These are phyloP conservation scores for Endothia cerciana DNA, from an alignment of 2,329 filamentous ascomycete genomes.

Conservation along the genomic window DNA sequence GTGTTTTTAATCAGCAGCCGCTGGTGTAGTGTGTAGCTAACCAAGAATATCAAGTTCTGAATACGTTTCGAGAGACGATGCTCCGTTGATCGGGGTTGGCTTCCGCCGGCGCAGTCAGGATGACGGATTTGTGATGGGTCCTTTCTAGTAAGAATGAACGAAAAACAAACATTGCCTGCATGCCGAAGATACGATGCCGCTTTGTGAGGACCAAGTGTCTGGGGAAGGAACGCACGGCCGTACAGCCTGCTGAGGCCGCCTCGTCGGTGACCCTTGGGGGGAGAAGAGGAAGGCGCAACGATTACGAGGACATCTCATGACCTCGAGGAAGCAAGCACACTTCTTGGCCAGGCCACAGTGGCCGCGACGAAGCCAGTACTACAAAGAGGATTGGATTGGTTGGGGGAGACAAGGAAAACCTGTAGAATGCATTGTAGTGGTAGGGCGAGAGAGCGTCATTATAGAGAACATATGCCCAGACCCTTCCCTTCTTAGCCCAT, in stretches of 20 bases:
- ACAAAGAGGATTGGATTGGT: background rate
- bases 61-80: background rate
- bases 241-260: background rate
- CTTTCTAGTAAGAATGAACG: background rate
- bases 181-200: background rate
- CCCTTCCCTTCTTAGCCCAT: constrained; percentile 6
- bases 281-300: background rate
- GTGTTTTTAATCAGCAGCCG: background rate
- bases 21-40: background rate
- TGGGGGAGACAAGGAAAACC: background rate
- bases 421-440: constrained; percentile 17
- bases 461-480: constrained; percentile 13
- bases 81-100: background rate
- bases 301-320: background rate
- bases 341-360: background rate
- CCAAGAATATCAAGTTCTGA: background rate
- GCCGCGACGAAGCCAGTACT: background rate
- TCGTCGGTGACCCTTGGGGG: background rate
- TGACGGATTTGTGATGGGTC: background rate
- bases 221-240: background rate
- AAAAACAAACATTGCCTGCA: constrained; percentile 5
- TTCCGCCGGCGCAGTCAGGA: background rate
- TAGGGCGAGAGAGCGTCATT: constrained; percentile 20
- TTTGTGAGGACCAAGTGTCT: background rate
- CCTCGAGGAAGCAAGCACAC: background rate